phyloP scores from a whole-genome alignment of 352 stramenopile species.

The Phytophthora rubi region DNA sequence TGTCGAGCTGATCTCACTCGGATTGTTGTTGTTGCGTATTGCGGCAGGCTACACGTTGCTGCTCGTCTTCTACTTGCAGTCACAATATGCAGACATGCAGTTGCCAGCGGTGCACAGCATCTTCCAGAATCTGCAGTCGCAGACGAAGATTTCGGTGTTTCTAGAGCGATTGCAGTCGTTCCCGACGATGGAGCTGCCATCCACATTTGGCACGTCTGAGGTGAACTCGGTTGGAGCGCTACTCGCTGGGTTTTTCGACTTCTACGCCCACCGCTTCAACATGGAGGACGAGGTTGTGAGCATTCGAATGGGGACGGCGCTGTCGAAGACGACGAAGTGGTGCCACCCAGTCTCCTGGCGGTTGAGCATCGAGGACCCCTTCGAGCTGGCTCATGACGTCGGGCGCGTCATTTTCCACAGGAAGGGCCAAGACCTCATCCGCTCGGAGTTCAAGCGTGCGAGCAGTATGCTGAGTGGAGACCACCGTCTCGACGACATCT shows the following conservation, averaged over 20 bases:
- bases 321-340: slow-evolving; percentile 80
- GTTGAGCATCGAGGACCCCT: slow-evolving; percentile 88
- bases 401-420: slow-evolving; percentile 79
- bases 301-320: slow-evolving; percentile 74
- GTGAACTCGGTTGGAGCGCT: slow-evolving; percentile 91
- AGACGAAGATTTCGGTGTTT: slow-evolving; percentile 91
- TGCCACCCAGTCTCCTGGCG: slow-evolving; percentile 71
- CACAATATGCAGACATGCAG: slow-evolving; percentile 54
- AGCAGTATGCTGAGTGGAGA: slow-evolving; percentile 54
- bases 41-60: slow-evolving; percentile 94
- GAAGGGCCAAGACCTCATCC: slow-evolving; percentile 69
- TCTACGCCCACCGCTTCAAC: slow-evolving; percentile 96
- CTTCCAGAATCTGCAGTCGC: slow-evolving; percentile 76
- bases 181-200: slow-evolving; percentile 45
- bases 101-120: slow-evolving; percentile 52
- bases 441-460: slow-evolving; percentile 66
- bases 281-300: slow-evolving; percentile 94
- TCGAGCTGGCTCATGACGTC: slow-evolving; percentile 84
- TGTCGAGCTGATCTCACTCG: slow-evolving; percentile 16
- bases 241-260: slow-evolving; percentile 97
- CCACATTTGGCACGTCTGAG: slow-evolving; percentile 68
- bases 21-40: background rate
- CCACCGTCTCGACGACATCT: slow-evolving; percentile 63
- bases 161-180: slow-evolving; percentile 79
- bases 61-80: slow-evolving; percentile 97